A percentile compares a stretch with the other conserved stretches of the same genome.
These are phyloP conservation scores for Wickerhamiella hasegawae DNA, from an alignment of 805 yeast species.

Conservation along the genomic window DNA sequence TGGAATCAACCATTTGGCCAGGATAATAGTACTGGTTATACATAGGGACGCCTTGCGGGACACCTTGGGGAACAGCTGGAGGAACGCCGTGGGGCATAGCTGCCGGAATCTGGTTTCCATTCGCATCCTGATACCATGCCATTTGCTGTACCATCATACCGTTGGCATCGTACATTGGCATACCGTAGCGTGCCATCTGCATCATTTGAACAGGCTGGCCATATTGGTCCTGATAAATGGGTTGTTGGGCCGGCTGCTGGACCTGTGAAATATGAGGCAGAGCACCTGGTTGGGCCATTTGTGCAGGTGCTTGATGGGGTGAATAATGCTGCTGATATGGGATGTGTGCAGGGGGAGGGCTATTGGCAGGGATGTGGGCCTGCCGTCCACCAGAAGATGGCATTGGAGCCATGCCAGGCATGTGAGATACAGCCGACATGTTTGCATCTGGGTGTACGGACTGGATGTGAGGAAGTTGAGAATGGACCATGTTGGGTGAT, in stretches of 20 bases:
- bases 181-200: not conserved
- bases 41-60: not conserved
- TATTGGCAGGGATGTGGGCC: too few relatives aligned
- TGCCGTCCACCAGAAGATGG: too few relatives aligned
- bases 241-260: slow-evolving; percentile 7
- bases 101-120: not conserved
- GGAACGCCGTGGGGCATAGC: not conserved
- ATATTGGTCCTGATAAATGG: slow-evolving; percentile 3
- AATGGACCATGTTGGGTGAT: too few relatives aligned
- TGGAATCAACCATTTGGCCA: not conserved
- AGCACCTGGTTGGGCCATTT: too few relatives aligned
- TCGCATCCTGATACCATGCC: slow-evolving; percentile 1
- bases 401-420: too few relatives aligned
- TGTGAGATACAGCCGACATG: too few relatives aligned
- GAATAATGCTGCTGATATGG: too few relatives aligned
- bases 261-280: too few relatives aligned
- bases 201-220: not conserved
- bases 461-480: too few relatives aligned
- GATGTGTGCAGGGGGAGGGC: too few relatives aligned
- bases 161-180: not conserved
- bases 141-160: not conserved
- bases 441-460: too few relatives aligned
- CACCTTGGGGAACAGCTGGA: not conserved
- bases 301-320: too few relatives aligned
- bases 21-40: not conserved